Percentiles rank a stretch among this genome's conserved stretches.
Evolutionary conservation across 139 green algal genomes (phyloP).

Genomic region (Chlorella sp.): DNA sequence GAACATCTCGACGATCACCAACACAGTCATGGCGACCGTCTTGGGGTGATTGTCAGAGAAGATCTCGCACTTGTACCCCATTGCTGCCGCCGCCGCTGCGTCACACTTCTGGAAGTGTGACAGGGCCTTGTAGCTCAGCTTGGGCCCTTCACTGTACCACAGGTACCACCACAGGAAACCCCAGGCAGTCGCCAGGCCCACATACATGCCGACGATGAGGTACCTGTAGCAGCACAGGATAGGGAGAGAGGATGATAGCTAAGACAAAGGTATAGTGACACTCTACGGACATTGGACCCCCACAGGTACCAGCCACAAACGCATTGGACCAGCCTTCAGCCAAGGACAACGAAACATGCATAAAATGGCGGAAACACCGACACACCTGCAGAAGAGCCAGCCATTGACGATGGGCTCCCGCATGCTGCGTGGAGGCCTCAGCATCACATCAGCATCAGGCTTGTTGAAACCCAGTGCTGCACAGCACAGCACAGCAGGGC

Average conservation of each 20-base stretch:
- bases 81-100: conserved; percentile 76
- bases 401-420: conserved; percentile 80
- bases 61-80: conserved; percentile 69
- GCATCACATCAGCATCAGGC: conserved; percentile 84
- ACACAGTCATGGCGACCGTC: conserved; percentile 91
- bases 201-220: conserved; percentile 75
- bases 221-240: conserved; percentile 81
- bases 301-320: too few species aligned
- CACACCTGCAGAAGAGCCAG: too few species aligned
- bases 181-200: conserved; percentile 78
- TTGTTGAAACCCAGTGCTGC: conserved; percentile 93
- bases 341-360: too few species aligned
- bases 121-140: conserved; percentile 13
- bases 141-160: background rate
- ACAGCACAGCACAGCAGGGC: too few species aligned
- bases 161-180: conserved; percentile 88
- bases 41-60: conserved; percentile 58
- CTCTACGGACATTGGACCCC: too few species aligned
- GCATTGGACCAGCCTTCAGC: too few species aligned
- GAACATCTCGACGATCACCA: conserved; percentile 99
- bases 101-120: conserved; percentile 43
- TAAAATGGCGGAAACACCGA: too few species aligned
- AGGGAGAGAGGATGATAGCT: too few species aligned
- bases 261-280: too few species aligned
- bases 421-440: conserved; percentile 16